Conservation (phyloP, 2,329 filamentous ascomycete species). For the Talaromyces piceae region DNA sequence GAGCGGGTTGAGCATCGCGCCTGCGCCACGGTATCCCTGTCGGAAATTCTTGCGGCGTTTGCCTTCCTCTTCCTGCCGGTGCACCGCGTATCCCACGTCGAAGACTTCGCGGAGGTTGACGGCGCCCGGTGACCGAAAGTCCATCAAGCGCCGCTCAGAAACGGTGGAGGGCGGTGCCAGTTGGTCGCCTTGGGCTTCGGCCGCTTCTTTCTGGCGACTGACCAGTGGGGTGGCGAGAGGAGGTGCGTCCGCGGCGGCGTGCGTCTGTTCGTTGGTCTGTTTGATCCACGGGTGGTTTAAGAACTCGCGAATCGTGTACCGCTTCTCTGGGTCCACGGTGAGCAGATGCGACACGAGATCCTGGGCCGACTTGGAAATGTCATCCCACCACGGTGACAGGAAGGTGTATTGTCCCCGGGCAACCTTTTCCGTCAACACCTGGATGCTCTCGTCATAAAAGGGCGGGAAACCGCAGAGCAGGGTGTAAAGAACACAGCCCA, state of each 20-base stretch:
- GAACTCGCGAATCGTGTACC: slow-evolving; percentile 90
- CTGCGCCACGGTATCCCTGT: slow-evolving; percentile 58
- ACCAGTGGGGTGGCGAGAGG: slow-evolving; percentile 61
- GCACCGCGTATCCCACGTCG: slow-evolving; percentile 95
- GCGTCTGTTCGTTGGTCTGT: slow-evolving; percentile 59
- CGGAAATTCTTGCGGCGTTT: slow-evolving; percentile 81
- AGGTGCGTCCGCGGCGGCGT: slow-evolving; percentile 61
- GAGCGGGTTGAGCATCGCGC: slow-evolving; percentile 50
- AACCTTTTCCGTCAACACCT: slow-evolving; percentile 94
- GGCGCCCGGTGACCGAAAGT: slow-evolving; percentile 91
- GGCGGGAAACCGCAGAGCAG: slow-evolving; percentile 95
- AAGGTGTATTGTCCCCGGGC: slow-evolving; percentile 96
- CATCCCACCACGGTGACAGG: slow-evolving; percentile 98
- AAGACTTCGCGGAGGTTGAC: slow-evolving; percentile 96
- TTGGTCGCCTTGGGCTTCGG: slow-evolving; percentile 35
- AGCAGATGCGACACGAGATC: slow-evolving; percentile 89
- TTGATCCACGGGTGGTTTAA: slow-evolving; percentile 91
- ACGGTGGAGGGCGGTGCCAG: slow-evolving; percentile 43
- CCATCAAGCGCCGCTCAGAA: slow-evolving; percentile 58
- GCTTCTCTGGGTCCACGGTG: slow-evolving; percentile 89
- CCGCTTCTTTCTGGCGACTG: slow-evolving; percentile 50
- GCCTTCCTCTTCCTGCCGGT: slow-evolving; percentile 89
- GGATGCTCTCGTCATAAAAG: slow-evolving; percentile 97
- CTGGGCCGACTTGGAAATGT: slow-evolving; percentile 90
- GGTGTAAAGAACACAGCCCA: slow-evolving; percentile 95